phyloP scores from a whole-genome alignment of 495 filamentous ascomycete genomes.

The Lichenothelia convexa region DNA sequence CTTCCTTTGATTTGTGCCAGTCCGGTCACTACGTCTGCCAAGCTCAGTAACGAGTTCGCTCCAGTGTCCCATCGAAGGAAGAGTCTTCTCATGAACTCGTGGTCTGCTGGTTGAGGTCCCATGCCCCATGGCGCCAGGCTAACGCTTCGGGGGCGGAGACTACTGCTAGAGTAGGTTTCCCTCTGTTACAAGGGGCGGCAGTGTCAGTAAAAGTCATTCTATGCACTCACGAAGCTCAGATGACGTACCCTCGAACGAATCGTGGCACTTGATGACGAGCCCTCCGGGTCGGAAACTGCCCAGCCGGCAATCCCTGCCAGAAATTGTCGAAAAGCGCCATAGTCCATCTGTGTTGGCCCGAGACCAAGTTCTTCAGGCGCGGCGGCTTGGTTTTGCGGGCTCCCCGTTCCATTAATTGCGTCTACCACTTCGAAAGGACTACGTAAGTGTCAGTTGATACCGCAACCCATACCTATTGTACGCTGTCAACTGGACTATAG shows the following conservation, averaged over 20 bases:
- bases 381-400: too few species aligned
- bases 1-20: constrained; percentile 80
- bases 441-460: too few species aligned
- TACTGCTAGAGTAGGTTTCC: constrained; percentile 36
- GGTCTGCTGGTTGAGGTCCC: constrained; percentile 71
- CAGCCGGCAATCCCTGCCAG: constrained; percentile 70
- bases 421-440: too few species aligned
- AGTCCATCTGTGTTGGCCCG: constrained; percentile 82
- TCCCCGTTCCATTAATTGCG: too few species aligned
- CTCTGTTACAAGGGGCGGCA: constrained; percentile 34
- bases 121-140: constrained; percentile 51
- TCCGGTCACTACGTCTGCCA: constrained; percentile 83
- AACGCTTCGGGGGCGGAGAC: constrained; percentile 28
- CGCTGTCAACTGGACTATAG: constrained; percentile 26
- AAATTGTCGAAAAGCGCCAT: constrained; percentile 87
- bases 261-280: constrained; percentile 34
- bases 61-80: constrained; percentile 78
- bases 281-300: constrained; percentile 68
- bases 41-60: constrained; percentile 50
- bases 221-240: too few species aligned
- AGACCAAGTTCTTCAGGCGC: constrained; percentile 79
- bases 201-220: too few species aligned
- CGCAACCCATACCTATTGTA: too few species aligned
- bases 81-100: constrained; percentile 83
- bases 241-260: too few species aligned